A percentile compares a stretch with the other conserved stretches of the same genome.
Evolutionary conservation across 2,329 filamentous ascomycete species (phyloP).

Genomic region (Calonectria pteridis): DNA sequence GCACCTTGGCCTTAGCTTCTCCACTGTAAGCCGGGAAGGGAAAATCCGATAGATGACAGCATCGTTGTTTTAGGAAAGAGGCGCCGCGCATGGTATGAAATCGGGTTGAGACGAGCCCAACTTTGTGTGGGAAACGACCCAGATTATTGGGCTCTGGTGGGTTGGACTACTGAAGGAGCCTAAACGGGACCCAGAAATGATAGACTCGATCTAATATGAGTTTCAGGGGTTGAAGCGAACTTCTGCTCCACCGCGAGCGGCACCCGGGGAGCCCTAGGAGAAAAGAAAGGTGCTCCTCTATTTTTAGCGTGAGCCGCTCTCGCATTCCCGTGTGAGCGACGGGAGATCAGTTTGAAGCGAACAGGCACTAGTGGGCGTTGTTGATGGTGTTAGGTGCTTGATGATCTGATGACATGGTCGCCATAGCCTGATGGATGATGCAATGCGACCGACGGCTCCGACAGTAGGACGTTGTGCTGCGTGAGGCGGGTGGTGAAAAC

Average conservation of each 20-base stretch:
- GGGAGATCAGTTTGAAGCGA: background rate
- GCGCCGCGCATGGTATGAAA: background rate
- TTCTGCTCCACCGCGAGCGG: background rate
- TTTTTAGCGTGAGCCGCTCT: conserved; percentile 4
- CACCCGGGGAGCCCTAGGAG: too few relatives aligned
- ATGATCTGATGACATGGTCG: background rate
- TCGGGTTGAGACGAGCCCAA: background rate
- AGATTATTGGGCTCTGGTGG: background rate
- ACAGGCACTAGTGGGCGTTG: background rate
- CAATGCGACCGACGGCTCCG: background rate
- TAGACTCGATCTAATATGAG: conserved; percentile 1
- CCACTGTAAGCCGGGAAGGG: background rate
- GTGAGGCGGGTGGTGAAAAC: background rate
- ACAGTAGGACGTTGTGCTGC: background rate
- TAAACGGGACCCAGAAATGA: background rate
- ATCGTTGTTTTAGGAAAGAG: background rate
- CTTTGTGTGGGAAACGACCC: background rate
- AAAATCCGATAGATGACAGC: conserved; percentile 7
- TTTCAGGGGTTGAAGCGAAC: conserved; percentile 4
- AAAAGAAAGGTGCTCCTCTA: background rate
- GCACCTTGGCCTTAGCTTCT: background rate
- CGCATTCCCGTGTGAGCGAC: background rate
- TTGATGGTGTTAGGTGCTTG: background rate
- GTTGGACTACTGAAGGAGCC: background rate
- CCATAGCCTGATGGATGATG: background rate